Conservation (phyloP, 129 eudicot genomes). For the Flaveria robusta region DNA sequence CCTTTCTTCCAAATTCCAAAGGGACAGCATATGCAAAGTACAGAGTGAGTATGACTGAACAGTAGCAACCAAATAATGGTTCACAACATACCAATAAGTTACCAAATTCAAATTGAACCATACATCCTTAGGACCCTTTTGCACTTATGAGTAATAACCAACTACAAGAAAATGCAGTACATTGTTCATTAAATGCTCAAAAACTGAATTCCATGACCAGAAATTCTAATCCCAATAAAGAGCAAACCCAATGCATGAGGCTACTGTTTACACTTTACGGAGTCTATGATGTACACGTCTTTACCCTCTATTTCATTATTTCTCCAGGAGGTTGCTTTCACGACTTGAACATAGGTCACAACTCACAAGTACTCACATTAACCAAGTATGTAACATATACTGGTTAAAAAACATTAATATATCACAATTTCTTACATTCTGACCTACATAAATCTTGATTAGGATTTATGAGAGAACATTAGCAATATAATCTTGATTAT, state of each 20-base stretch:
- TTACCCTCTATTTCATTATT: too few species aligned
- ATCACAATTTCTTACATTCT: not conserved
- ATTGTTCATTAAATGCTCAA: not conserved
- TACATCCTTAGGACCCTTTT: not conserved
- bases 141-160: conserved; percentile 8
- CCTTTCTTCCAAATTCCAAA: conserved; percentile 15
- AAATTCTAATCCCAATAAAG: not conserved
- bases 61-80: conserved; percentile 14
- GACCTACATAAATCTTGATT: not conserved
- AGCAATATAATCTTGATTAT: too few species aligned
- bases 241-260: too few species aligned
- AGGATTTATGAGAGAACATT: too few species aligned
- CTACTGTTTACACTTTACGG: too few species aligned
- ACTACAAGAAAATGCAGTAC: not conserved
- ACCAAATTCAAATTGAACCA: not conserved
- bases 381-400: not conserved
- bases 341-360: too few species aligned
- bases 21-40: conserved; percentile 25
- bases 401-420: not conserved
- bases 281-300: too few species aligned
- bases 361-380: not conserved
- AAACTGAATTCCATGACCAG: not conserved
- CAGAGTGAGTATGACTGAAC: conserved; percentile 16
- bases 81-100: conserved; percentile 15
- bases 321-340: too few species aligned